Evolutionary conservation across 257 asterid species (phyloP).

Genomic region (Rhazya stricta): DNA sequence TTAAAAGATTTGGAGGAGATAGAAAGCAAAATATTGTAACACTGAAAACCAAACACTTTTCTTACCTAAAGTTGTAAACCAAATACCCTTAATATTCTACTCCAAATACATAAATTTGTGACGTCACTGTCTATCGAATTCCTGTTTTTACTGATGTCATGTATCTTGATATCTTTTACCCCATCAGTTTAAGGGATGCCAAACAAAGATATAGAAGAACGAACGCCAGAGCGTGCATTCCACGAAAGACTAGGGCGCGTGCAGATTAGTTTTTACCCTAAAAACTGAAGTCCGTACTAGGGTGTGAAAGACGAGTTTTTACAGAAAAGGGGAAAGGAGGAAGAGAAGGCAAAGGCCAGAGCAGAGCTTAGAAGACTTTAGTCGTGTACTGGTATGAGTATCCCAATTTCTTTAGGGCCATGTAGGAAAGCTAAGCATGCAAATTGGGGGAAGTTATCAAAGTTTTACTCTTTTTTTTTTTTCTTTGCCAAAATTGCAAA

Average conservation of each 20-base stretch:
- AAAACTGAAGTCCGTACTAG: conserved; percentile 27
- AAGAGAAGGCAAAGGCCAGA: conserved; percentile 10
- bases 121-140: no score
- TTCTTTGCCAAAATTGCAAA: neutral
- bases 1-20: no score
- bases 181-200: neutral
- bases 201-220: neutral
- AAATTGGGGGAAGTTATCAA: neutral
- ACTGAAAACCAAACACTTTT: no score
- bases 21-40: no score
- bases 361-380: neutral
- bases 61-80: no score
- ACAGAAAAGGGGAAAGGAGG: conserved; percentile 25
- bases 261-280: conserved; percentile 28
- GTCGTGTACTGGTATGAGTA: no score
- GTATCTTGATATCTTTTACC: no score
- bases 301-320: conserved; percentile 23
- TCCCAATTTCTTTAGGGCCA: neutral
- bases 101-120: no score
- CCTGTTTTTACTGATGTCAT: no score
- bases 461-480: neutral
- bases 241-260: conserved; percentile 19
- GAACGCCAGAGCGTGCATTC: neutral
- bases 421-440: conserved; percentile 7
- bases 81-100: no score